Evolutionary conservation across 768 basidiomycete genomes (phyloP).

Genomic region (Suillus clintonianus): DNA sequence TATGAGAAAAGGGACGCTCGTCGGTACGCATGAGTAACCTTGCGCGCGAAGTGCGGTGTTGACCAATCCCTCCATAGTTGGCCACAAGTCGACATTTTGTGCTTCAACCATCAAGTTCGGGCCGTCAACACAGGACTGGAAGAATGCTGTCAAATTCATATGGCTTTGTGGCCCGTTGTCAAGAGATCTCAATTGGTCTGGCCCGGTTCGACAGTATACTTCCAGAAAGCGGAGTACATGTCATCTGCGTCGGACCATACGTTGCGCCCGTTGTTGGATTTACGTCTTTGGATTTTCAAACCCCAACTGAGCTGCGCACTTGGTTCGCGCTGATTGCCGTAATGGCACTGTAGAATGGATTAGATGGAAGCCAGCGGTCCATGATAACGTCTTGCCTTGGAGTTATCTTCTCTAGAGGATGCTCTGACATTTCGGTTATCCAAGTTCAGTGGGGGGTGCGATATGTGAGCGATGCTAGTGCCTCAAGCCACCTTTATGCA

Average conservation of each 20-base stretch:
- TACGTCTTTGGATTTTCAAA: neutral
- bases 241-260: neutral
- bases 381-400: neutral
- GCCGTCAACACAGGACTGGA: neutral
- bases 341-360: neutral
- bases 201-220: neutral
- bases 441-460: neutral
- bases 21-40: neutral
- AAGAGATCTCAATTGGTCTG: neutral
- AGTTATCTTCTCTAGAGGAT: neutral
- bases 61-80: neutral
- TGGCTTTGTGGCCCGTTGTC: neutral
- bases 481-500: neutral
- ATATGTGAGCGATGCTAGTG: neutral
- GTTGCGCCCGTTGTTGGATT: neutral
- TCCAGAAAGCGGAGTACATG: neutral
- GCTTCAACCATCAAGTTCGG: neutral
- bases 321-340: neutral
- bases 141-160: neutral
- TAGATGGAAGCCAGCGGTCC: neutral
- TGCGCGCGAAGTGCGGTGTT: neutral
- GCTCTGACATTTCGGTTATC: neutral
- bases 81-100: neutral
- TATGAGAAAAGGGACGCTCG: neutral
- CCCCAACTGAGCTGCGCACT: neutral